Evolutionary conservation across 2,329 filamentous ascomycete genomes (phyloP), one percentile per base, ranked within the genome.

Genomic region (Cordyceps fumosorosea): DNA sequence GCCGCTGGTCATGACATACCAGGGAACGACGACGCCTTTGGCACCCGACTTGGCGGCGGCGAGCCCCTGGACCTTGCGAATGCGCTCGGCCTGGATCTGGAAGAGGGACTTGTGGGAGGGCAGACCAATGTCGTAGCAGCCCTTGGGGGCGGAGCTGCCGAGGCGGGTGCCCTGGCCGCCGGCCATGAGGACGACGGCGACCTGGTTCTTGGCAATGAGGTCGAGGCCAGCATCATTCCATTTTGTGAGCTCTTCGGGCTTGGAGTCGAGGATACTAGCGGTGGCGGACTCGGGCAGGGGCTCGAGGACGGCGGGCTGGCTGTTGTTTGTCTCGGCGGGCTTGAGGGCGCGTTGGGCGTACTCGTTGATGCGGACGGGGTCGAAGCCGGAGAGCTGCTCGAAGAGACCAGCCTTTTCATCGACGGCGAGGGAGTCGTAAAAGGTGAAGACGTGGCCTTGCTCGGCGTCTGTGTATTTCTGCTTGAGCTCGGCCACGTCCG

Each of bases 1-100:
- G 5, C 95, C 95, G 71, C 91, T 96, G 70, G 95, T 99, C 95
- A 99, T 99, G 76, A 99, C 91, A 78, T 99, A 99, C 95, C 95
- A 99, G 14, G 95, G 95, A 48, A 98, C 87, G 37, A 89, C 81
- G 50, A 86, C 85, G 55, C 79, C 80, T 64, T 78, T 66, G 18
- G 67, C 16, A 16, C 83, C 83, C 60, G 84, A 80, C 73, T 88
- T 86, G 75, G 89, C 86, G 69, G 86, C 82, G 50, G 93, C 93
- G 66, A 98, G 80, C 70, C 87, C 78, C 78, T 98, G 90, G 10
- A 96, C 78, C 80, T 92, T 96, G 70, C 83, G 83, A 72, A 99
- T 98, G 60, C 95, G 84, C 84, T 99, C 93, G 51, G 90, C 95
- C 78, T 99, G 95, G 69, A 99, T 90, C 81, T 98, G 93, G 84